phyloP scores from a whole-genome alignment of 371 early-diverging fungal species.

The Rhizomucor pusillus region DNA sequence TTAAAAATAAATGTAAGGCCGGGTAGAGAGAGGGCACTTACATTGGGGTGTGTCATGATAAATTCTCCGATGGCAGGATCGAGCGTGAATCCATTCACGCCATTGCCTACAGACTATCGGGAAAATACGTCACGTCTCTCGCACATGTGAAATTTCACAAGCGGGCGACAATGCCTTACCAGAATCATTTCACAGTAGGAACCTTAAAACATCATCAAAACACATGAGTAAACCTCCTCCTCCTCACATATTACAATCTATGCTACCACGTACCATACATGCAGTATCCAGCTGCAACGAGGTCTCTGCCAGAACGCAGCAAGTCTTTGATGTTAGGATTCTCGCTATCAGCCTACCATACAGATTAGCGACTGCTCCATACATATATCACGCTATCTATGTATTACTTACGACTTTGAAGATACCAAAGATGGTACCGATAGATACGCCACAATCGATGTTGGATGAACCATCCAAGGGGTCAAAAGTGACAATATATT shows the following conservation, averaged over 20 bases:
- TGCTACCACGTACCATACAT: slow-evolving; percentile 72
- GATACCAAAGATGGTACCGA: slow-evolving; percentile 98
- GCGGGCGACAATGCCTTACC: slow-evolving; percentile 31
- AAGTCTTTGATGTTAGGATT: slow-evolving; percentile 66
- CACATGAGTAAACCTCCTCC: not conserved
- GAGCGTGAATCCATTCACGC: slow-evolving; percentile 95
- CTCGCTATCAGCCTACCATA: slow-evolving; percentile 38
- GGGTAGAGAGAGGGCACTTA: slow-evolving; percentile 25
- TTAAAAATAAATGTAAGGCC: not conserved
- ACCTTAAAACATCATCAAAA: slow-evolving; percentile 23
- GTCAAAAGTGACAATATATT: slow-evolving; percentile 97
- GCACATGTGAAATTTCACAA: slow-evolving; percentile 15
- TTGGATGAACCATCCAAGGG: slow-evolving; percentile 97
- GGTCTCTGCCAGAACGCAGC: slow-evolving; percentile 88
- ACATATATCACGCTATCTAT: no score
- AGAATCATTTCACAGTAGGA: slow-evolving; percentile 77
- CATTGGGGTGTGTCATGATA: slow-evolving; percentile 91
- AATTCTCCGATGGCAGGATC: slow-evolving; percentile 97
- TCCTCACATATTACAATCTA: not conserved
- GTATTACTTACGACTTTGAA: slow-evolving; percentile 78
- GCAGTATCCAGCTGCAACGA: slow-evolving; percentile 96
- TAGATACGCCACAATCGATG: slow-evolving; percentile 97
- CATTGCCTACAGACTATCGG: slow-evolving; percentile 76
- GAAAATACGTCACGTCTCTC: slow-evolving; percentile 8
- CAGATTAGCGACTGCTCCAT: no score